Evolutionary conservation across 2,329 filamentous ascomycete genomes (phyloP).

Genomic region (Arachnopeziza araneosa): DNA sequence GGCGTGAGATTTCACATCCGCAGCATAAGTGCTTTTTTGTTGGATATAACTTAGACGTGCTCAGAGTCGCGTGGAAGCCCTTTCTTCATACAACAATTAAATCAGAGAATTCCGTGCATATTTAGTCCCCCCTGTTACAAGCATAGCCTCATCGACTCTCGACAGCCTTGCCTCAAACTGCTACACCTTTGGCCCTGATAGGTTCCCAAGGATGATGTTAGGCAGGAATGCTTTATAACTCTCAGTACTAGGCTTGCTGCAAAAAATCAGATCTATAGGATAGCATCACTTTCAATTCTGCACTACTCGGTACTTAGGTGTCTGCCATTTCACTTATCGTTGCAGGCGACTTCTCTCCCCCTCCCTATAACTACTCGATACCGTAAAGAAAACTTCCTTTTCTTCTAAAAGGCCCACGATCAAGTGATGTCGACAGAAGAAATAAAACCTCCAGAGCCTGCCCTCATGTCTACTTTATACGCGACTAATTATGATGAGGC

Average conservation of each 20-base stretch:
- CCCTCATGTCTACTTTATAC: neutral
- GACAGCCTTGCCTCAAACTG: neutral
- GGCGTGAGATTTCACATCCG: neutral
- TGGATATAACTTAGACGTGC: neutral
- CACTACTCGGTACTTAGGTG: neutral
- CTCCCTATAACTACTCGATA: neutral
- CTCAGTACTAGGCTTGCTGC: neutral
- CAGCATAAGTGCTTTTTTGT: neutral
- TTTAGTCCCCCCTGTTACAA: neutral
- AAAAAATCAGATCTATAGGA: neutral
- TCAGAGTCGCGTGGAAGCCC: neutral
- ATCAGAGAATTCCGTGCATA: neutral
- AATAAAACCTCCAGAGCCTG: neutral
- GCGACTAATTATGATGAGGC: neutral
- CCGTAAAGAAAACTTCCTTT: neutral
- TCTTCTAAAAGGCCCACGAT: neutral
- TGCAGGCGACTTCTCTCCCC: neutral
- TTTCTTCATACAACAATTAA: neutral
- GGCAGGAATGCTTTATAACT: neutral
- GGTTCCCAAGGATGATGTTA: neutral
- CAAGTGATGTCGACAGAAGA: neutral
- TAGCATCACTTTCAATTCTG: neutral
- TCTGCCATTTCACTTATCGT: neutral
- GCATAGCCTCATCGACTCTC: neutral
- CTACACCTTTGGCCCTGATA: neutral